A percentile compares a stretch with the other conserved stretches of the same genome.
These are phyloP conservation scores for Fusarium phyllophilum DNA, from an alignment of 2,329 filamentous ascomycete species.

Conservation along the genomic window DNA sequence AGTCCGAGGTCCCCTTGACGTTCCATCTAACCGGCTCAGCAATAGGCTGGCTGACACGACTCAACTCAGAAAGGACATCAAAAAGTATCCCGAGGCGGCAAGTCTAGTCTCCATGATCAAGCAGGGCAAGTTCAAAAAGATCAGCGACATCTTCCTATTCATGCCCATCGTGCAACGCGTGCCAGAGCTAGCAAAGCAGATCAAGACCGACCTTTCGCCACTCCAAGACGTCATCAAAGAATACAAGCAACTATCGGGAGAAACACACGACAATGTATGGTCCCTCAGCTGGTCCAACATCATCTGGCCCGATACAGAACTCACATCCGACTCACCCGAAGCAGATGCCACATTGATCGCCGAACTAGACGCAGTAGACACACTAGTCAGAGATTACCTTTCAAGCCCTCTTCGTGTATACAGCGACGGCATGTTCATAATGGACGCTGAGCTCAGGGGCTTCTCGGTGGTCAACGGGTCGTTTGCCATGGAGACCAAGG, in stretches of 20 bases:
- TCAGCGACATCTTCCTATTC: neutral
- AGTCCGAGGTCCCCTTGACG: neutral
- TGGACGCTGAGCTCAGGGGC: neutral
- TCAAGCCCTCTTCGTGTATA: neutral
- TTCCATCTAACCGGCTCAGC: neutral
- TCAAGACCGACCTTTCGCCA: neutral
- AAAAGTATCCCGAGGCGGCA: neutral
- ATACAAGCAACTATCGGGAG: neutral
- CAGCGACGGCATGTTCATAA: neutral
- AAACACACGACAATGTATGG: neutral
- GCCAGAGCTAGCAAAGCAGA: neutral
- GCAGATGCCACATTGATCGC: neutral
- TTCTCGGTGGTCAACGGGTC: neutral
- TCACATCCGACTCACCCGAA: neutral
- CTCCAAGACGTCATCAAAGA: neutral
- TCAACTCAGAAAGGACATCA: neutral
- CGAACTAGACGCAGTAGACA: neutral
- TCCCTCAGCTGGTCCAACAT: neutral
- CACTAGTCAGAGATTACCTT: neutral
- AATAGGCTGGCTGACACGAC: fast-evolving
- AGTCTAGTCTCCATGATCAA: neutral
- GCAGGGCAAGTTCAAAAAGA: neutral
- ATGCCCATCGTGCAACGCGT: neutral
- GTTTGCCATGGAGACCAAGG: neutral
- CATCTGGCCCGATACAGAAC: neutral